These are phyloP conservation scores for Aspergillus oerlinghausenensis DNA, from an alignment of 2,329 filamentous ascomycete species.

Conservation along the genomic window DNA sequence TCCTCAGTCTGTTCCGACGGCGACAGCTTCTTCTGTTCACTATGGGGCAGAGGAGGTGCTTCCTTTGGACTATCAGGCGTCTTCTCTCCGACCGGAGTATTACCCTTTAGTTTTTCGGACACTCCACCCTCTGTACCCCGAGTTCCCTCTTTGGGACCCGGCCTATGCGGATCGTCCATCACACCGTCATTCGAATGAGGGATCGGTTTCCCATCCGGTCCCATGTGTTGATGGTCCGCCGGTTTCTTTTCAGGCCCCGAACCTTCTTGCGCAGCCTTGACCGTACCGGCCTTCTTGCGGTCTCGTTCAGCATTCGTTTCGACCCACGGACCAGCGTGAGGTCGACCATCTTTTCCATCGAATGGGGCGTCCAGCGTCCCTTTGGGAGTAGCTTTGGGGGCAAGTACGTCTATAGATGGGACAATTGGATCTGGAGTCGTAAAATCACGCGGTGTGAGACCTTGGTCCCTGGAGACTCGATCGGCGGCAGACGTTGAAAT, in stretches of 20 bases:
- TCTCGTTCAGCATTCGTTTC: constrained; percentile 47
- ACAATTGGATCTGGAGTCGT: constrained; percentile 12
- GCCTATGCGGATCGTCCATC: constrained; percentile 82
- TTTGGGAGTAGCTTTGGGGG: constrained; percentile 30
- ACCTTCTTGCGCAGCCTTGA: constrained; percentile 32
- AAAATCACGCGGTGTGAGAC: constrained; percentile 8
- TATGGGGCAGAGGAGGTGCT: constrained; percentile 73
- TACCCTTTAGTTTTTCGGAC: constrained; percentile 76
- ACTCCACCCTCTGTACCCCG: constrained; percentile 87
- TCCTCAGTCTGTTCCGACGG: constrained; percentile 29
- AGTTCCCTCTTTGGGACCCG: constrained; percentile 75
- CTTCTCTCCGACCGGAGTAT: constrained; percentile 66
- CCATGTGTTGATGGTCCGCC: constrained; percentile 32
- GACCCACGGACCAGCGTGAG: constrained; percentile 75
- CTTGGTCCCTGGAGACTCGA: constrained; percentile 8
- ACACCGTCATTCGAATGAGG: constrained; percentile 67
- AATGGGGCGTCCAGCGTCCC: constrained; percentile 79
- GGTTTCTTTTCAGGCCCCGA: constrained; percentile 20
- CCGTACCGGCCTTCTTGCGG: constrained; percentile 36
- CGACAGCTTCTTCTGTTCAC: constrained; percentile 66
- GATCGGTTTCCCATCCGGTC: constrained; percentile 38
- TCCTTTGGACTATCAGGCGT: constrained; percentile 81
- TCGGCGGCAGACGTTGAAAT: constrained; percentile 25
- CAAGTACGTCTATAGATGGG: constrained; percentile 15
- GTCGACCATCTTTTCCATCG: constrained; percentile 89